These are phyloP conservation scores for Pseudonitzschia multistriata DNA, from an alignment of 108 stramenopile genomes.

Conservation along the genomic window DNA sequence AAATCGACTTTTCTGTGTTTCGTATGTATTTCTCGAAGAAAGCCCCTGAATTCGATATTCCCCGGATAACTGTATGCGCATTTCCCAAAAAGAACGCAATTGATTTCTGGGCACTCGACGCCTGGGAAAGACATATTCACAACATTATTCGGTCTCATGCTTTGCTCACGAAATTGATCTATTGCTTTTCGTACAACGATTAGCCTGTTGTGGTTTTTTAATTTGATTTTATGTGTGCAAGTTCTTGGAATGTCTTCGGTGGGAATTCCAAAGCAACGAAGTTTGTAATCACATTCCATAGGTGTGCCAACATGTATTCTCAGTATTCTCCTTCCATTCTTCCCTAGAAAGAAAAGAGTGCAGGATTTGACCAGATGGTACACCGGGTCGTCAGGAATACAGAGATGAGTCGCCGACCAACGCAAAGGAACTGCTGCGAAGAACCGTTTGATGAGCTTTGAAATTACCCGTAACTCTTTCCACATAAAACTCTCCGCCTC, in stretches of 20 bases:
- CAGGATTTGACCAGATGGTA: conserved; percentile 2
- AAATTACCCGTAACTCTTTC: conserved; percentile 3
- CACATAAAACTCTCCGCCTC: background rate
- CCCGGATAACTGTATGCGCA: background rate
- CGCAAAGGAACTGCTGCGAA: background rate
- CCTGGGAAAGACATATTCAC: background rate
- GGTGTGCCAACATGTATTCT: conserved; percentile 20
- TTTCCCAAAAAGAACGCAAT: conserved; percentile 12
- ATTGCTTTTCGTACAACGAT: background rate
- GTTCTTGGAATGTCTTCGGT: conserved; percentile 12
- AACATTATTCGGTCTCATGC: background rate
- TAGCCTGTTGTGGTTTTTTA: background rate
- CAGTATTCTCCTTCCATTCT: background rate
- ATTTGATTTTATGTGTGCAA: background rate
- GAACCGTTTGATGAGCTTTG: conserved; percentile 5
- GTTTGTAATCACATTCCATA: conserved; percentile 23
- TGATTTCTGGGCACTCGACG: conserved; percentile 14
- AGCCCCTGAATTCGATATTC: conserved; percentile 3
- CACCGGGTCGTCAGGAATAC: conserved; percentile 11
- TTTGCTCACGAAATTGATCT: background rate
- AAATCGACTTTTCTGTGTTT: background rate
- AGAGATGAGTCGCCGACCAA: conserved; percentile 5
- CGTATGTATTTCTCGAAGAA: background rate
- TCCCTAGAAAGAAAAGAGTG: background rate
- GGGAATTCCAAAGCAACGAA: conserved; percentile 21